Evolutionary conservation across 2,329 filamentous ascomycete genomes (phyloP).

Genomic region (Clarireedia homoeocarpa): DNA sequence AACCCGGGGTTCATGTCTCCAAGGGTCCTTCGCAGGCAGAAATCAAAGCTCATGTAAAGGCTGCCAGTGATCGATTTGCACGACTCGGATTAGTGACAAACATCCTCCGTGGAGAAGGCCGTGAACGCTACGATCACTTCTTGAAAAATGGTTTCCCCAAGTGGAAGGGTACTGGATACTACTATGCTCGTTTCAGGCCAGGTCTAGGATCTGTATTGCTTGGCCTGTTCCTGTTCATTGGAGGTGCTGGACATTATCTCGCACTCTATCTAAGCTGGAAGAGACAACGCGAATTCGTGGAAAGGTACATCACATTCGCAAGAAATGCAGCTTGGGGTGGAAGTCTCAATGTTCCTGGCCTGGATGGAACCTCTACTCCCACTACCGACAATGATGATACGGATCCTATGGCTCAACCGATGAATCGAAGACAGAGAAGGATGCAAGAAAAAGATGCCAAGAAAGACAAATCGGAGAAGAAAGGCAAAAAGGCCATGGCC

Average conservation of each 20-base stretch:
- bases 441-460: conserved; percentile 80
- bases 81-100: conserved; percentile 77
- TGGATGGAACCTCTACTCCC: conserved; percentile 43
- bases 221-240: conserved; percentile 74
- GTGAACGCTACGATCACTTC: conserved; percentile 93
- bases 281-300: conserved; percentile 83
- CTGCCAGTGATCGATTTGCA: conserved; percentile 74
- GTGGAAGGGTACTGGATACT: conserved; percentile 98
- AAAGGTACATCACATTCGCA: conserved; percentile 85
- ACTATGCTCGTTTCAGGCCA: conserved; percentile 89
- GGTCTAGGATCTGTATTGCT: conserved; percentile 77
- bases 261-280: conserved; percentile 81
- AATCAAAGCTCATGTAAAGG: conserved; percentile 70
- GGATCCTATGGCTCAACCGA: conserved; percentile 42
- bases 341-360: conserved; percentile 62
- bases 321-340: conserved; percentile 78
- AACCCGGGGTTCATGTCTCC: conserved; percentile 55
- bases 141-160: conserved; percentile 84
- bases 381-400: conserved; percentile 40
- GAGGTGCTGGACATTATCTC: conserved; percentile 81
- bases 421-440: conserved; percentile 82
- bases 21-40: conserved; percentile 68
- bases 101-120: conserved; percentile 71
- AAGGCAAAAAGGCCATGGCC: conserved; percentile 43
- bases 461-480: conserved; percentile 56